Conservation (phyloP, 2,329 filamentous ascomycete genomes). For the Phyllosticta capitalensis region DNA sequence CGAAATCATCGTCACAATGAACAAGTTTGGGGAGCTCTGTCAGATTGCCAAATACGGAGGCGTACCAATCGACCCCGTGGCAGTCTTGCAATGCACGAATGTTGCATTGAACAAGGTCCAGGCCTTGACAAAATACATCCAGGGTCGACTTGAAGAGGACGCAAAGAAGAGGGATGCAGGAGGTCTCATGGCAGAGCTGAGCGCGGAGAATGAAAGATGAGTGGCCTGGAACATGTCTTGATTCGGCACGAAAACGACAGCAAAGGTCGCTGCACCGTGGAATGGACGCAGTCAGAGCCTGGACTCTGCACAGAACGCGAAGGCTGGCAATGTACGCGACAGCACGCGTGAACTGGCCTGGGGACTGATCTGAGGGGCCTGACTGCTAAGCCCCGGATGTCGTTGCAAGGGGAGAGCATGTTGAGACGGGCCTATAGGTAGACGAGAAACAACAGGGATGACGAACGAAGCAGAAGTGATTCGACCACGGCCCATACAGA, state of each 20-base stretch:
- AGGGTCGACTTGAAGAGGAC: conserved; percentile 66
- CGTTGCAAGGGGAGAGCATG: neutral
- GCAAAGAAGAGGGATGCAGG: conserved; percentile 67
- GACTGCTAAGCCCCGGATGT: neutral
- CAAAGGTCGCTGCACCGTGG: neutral
- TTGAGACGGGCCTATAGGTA: neutral
- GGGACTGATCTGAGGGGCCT: neutral
- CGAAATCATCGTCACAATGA: conserved; percentile 73
- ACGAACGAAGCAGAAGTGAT: neutral
- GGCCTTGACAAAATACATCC: conserved; percentile 65
- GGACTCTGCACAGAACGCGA: neutral
- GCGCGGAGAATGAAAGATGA: conserved; percentile 75
- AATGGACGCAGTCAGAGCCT: too few species aligned
- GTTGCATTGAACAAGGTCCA: conserved; percentile 70
- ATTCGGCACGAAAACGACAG: neutral
- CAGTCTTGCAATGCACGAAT: conserved; percentile 65
- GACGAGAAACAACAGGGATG: neutral
- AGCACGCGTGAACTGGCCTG: neutral
- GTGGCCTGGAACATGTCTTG: neutral
- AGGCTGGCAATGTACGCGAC: neutral
- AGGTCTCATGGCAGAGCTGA: conserved; percentile 69
- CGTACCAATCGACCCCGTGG: conserved; percentile 66
- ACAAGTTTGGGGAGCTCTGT: conserved; percentile 82
- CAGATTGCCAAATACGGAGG: conserved; percentile 88
- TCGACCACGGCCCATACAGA: neutral